Base-by-base conservation (phyloP, 148 eudicot species). In the Mesembryanthemum crystallinum region DNA sequence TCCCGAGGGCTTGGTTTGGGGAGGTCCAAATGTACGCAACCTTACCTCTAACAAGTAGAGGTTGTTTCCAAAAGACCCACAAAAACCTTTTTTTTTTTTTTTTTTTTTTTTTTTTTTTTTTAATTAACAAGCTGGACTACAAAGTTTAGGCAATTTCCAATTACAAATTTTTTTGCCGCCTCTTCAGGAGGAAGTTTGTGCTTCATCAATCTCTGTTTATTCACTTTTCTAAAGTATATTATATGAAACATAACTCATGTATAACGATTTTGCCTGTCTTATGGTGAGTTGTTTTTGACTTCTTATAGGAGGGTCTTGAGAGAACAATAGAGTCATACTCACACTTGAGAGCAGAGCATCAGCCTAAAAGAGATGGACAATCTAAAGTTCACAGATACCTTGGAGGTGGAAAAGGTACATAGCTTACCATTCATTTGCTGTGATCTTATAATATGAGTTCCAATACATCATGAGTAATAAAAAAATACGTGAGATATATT, bases 241-340 rank as follows among this genome's bases (percentile, higher is more conserved):
- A 21, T n/a, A 10, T 57, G 9, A 11, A n/a, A 57, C 61, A 21
- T 21, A 57, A 57, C 8, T 4, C n/a, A 4, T 57, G 61, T 57
- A n/a, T 57, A 57, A 21, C 27, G 4, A 23, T 45, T 45, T n/a
- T 3, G 20, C 20, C 3, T 54, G 55, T 49, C n/a, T 54, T 54
- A 54, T 54, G 23, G n/a, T 12, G 18, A 21, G 3, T 25, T 0
- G 1, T 71, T 30, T 71, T 29, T 70, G 61, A 30, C 30, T 42
- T 60, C 76, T 42, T 30, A 83, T 87, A 96, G 99, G 99, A 96
- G 80, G 98, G 93, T 78, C 83, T 96, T 64, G 91, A 85, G 80
- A 87, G 83, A 85, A 96, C 99, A 72, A 96, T 91, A 71, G 98
- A 92, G 71, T 91, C 99, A 64, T 92, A 96, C 87, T 84, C 93